A percentile compares a stretch with the other conserved stretches of the same genome.
phyloP scores from a whole-genome alignment of 2,329 filamentous ascomycete species.

The Fusarium praegraminearum region DNA sequence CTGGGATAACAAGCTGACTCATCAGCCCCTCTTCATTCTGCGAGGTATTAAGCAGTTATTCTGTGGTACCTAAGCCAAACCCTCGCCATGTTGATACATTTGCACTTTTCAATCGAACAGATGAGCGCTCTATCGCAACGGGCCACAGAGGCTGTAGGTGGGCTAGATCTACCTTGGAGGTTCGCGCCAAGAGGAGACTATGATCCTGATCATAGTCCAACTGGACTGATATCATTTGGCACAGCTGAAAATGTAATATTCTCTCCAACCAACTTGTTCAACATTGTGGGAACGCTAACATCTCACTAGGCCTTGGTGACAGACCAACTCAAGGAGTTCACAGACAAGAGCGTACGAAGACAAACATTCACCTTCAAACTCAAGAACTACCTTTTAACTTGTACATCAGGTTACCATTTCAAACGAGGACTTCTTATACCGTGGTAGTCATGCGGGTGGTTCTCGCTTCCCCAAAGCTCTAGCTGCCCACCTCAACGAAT shows the following conservation, averaged over 20 bases:
- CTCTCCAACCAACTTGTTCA: background rate
- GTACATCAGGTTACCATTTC: conserved; percentile 44
- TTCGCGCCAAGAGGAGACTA: conserved; percentile 53
- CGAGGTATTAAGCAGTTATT: background rate
- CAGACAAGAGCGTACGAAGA: conserved; percentile 48
- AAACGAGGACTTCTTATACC: conserved; percentile 53
- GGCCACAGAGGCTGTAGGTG: conserved; percentile 42
- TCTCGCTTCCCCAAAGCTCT: conserved; percentile 51
- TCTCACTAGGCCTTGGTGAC: conserved; percentile 55
- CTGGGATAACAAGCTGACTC: conserved; percentile 20
- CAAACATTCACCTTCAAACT: no score
- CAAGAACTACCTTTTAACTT: background rate
- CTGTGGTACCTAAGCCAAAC: conserved; percentile 1
- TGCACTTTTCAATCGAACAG: conserved; percentile 23
- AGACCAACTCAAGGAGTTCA: conserved; percentile 48
- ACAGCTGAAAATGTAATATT: conserved; percentile 60
- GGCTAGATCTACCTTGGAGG: conserved; percentile 50
- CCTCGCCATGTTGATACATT: conserved; percentile 28
- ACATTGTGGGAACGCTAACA: background rate
- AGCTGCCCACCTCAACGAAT: conserved; percentile 55
- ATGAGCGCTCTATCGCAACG: conserved; percentile 41
- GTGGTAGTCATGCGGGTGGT: conserved; percentile 53
- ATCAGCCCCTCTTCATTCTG: conserved; percentile 28
- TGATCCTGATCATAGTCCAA: conserved; percentile 53
- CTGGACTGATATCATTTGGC: conserved; percentile 61